phyloP scores from a whole-genome alignment of 2,329 filamentous ascomycete genomes.

The Aspergillus calidoustus region DNA sequence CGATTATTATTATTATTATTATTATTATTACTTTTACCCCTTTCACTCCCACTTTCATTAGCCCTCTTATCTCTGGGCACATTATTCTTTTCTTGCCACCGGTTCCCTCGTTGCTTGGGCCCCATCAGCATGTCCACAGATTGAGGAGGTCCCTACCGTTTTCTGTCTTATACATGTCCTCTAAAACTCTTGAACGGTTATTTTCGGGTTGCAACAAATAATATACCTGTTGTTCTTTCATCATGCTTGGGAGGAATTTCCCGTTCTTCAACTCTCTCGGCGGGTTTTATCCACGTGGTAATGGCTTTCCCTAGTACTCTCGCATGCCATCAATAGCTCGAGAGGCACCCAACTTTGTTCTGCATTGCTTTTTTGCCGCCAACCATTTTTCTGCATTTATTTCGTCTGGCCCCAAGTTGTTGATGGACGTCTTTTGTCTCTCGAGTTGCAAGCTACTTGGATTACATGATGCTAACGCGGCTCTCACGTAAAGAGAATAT shows the following conservation, averaged over 20 bases:
- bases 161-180: constrained; percentile 12
- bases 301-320: constrained; percentile 32
- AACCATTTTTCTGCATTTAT: neutral
- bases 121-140: constrained; percentile 17
- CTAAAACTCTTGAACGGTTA: constrained; percentile 7
- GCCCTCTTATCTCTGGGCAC: constrained; percentile 3
- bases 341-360: constrained; percentile 24
- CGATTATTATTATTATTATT: constrained; percentile 20
- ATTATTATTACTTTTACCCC: constrained; percentile 16
- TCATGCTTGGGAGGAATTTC: constrained; percentile 48
- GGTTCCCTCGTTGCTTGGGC: constrained; percentile 18
- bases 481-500: constrained; percentile 35
- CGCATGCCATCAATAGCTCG: constrained; percentile 16
- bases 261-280: constrained; percentile 42
- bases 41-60: constrained; percentile 17
- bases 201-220: constrained; percentile 14
- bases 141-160: constrained; percentile 9
- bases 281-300: constrained; percentile 49
- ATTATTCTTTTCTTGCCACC: constrained; percentile 13
- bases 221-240: constrained; percentile 26
- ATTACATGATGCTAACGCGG: constrained; percentile 30
- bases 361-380: constrained; percentile 19
- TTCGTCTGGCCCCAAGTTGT: neutral
- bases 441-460: constrained; percentile 1
- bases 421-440: neutral